Percentiles rank a stretch among this genome's conserved stretches.
Conservation (phyloP, 495 filamentous ascomycete species). For the Podospora sp. region DNA sequence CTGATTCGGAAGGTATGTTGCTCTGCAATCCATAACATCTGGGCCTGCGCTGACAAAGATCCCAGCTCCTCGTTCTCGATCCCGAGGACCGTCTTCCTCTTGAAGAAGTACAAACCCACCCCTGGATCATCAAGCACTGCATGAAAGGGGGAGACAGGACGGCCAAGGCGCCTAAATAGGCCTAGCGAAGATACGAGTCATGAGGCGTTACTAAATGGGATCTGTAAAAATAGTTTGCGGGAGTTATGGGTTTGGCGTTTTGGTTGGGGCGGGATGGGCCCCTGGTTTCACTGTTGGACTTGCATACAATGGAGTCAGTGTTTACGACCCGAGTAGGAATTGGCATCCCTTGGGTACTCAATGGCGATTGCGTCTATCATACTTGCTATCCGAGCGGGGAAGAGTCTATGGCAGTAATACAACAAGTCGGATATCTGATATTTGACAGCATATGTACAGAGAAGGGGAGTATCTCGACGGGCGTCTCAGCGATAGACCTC, state of each 20-base stretch:
- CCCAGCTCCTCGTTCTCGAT: slow-evolving; percentile 84
- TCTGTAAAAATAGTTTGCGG: slow-evolving; percentile 15
- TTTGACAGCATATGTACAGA: not conserved
- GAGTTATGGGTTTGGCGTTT: slow-evolving; percentile 21
- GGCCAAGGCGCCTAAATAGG: slow-evolving; percentile 50
- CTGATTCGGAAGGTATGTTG: slow-evolving; percentile 78
- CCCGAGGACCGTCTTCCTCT: slow-evolving; percentile 91
- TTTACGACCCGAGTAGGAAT: not conserved
- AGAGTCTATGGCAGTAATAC: slow-evolving; percentile 18
- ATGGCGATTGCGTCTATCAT: not conserved
- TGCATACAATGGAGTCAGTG: slow-evolving; percentile 24
- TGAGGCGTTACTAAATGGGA: slow-evolving; percentile 14
- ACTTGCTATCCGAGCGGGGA: slow-evolving; percentile 8
- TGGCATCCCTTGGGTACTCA: not conserved
- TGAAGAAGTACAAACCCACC: slow-evolving; percentile 85
- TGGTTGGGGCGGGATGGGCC: not conserved
- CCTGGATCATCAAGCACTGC: slow-evolving; percentile 98
- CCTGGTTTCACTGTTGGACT: not conserved
- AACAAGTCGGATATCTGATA: slow-evolving; percentile 11
- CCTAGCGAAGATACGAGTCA: slow-evolving; percentile 27
- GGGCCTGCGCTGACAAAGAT: slow-evolving; percentile 7
- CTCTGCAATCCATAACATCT: not conserved
- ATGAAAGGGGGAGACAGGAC: slow-evolving; percentile 68
- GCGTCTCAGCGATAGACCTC: slow-evolving; percentile 81
- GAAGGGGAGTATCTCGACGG: not conserved